Conservation (phyloP, 2,329 filamentous ascomycete genomes). For the Paraconiothyrium sp. region DNA sequence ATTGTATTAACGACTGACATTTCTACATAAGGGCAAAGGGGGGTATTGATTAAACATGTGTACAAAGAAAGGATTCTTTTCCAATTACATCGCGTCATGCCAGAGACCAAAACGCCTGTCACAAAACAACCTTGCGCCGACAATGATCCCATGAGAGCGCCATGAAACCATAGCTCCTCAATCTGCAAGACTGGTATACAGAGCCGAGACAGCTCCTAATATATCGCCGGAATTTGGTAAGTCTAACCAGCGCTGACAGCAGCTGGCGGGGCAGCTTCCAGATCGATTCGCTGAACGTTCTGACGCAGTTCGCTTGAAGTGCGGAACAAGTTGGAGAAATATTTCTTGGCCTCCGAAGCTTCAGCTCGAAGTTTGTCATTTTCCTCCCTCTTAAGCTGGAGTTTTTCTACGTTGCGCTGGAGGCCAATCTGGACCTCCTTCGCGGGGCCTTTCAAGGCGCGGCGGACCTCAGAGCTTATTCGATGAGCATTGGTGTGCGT, state of each 20-base stretch:
- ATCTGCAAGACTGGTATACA: neutral
- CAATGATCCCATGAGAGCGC: constrained; percentile 5
- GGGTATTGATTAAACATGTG: constrained; percentile 45
- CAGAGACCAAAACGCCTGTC: constrained; percentile 29
- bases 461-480: constrained; percentile 85
- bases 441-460: constrained; percentile 86
- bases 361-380: constrained; percentile 83
- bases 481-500: constrained; percentile 87
- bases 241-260: constrained; percentile 36
- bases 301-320: constrained; percentile 61
- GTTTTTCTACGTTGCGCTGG: constrained; percentile 84
- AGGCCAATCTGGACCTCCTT: constrained; percentile 85
- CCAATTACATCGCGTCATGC: constrained; percentile 28
- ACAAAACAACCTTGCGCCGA: neutral
- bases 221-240: neutral
- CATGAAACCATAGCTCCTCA: neutral
- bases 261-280: constrained; percentile 61
- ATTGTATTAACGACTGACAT: constrained; percentile 4
- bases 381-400: constrained; percentile 80
- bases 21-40: constrained; percentile 33
- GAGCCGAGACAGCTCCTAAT: neutral
- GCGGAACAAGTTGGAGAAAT: constrained; percentile 86
- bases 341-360: constrained; percentile 87
- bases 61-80: constrained; percentile 24
- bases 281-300: constrained; percentile 61